phyloP scores from a whole-genome alignment of 2,329 filamentous ascomycete genomes.

The Fusarium sublunatum region DNA sequence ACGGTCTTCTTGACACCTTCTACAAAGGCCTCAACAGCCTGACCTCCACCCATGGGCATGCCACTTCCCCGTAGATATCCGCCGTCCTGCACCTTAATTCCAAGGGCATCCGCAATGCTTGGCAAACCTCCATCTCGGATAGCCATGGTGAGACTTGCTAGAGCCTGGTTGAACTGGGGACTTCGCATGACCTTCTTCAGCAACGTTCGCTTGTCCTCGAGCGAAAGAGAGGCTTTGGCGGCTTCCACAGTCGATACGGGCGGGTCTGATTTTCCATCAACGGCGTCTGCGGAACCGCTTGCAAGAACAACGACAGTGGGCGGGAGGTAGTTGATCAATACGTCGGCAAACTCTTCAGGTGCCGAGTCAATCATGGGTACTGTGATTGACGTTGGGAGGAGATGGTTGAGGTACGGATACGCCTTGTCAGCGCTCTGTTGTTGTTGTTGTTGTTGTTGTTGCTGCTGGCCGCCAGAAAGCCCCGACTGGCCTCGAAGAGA shows the following conservation, averaged over 20 bases:
- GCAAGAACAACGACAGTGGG: constrained; percentile 81
- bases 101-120: constrained; percentile 86
- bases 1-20: constrained; percentile 86
- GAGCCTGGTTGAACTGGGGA: constrained; percentile 89
- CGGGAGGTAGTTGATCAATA: constrained; percentile 81
- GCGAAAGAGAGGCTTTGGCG: constrained; percentile 77
- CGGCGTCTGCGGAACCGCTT: constrained; percentile 69
- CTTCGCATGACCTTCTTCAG: constrained; percentile 85
- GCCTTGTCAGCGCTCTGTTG: constrained; percentile 62
- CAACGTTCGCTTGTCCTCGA: constrained; percentile 82
- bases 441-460: constrained; percentile 48
- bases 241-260: constrained; percentile 75
- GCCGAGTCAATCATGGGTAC: constrained; percentile 77
- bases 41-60: constrained; percentile 86
- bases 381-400: constrained; percentile 82
- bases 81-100: constrained; percentile 83
- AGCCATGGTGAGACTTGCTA: constrained; percentile 86
- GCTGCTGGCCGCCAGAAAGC: constrained; percentile 52
- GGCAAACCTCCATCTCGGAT: constrained; percentile 90
- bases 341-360: constrained; percentile 75
- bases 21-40: constrained; percentile 91
- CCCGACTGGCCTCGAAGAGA: constrained; percentile 74
- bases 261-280: constrained; percentile 71
- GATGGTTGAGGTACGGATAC: constrained; percentile 87
- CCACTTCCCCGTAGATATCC: constrained; percentile 81